Evolutionary conservation across 2,329 filamentous ascomycete species (phyloP), one percentile per base, ranked within the genome.

Genomic region (Diplocarpon rosae): DNA sequence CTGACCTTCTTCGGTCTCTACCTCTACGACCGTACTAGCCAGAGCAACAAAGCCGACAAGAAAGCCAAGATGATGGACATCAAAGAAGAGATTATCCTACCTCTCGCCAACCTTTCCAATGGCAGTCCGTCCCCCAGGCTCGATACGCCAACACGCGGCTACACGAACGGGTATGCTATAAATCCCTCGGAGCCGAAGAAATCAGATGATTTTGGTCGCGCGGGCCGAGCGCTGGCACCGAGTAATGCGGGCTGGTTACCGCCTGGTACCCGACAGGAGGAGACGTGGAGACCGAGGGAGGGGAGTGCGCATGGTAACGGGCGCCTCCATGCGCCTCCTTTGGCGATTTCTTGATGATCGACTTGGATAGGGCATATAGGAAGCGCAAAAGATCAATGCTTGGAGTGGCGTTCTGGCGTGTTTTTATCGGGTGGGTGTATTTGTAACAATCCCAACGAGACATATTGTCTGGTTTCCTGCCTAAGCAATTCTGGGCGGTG

Each of bases 1-100:
- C 75, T 98, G 37, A 98, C 92, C 0, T 95, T 95, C 60, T 57
- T 95, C 27, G 92, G 92, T 0, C 72, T 98, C 12, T 98, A 96
- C 62, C 75, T 98, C 33, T 98, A 98, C 64, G 92, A 98, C 64
- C 81, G 92, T 48, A 94, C 87, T 14, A 89, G 80, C 58, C 83
- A 93, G 60, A 83, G 83, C 54, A 87, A 86, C 59, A 89, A 89
- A 62, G 88, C 86, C 29, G 89, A 96, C 61, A 80, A 83, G 54
- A 81, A 82, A 52, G 87, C 85, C 3, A 80, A 83, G 53, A 75
- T 80, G 56, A 76, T 86, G 58, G 72, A 73, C 30, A 57, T 57
- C 48, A 64, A 55, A 58, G 57, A 60, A 44, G 58, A 60, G 32
- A 46, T 53, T 9, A 35, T 62, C 28, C 51, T 62, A 2, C 55